Evolutionary conservation across 306 rosid genomes (phyloP).

Genomic region (Quillaja saponaria): DNA sequence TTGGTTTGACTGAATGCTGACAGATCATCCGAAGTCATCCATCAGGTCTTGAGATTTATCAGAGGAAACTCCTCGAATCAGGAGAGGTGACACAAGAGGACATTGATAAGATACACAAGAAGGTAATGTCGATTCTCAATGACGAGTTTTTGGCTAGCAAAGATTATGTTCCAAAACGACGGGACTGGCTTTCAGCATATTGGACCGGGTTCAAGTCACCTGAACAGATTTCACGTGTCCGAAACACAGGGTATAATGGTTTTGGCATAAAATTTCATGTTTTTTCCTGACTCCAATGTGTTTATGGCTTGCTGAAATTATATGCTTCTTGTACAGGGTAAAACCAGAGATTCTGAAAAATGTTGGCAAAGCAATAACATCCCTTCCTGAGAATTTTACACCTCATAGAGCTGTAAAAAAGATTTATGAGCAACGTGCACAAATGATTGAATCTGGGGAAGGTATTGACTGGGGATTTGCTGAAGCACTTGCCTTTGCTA

Average conservation of each 20-base stretch:
- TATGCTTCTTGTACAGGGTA: slow-evolving; percentile 53
- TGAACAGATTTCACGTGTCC: slow-evolving; percentile 86
- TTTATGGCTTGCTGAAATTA: slow-evolving; percentile 22
- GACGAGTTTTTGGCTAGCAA: slow-evolving; percentile 91
- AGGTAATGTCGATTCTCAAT: slow-evolving; percentile 72
- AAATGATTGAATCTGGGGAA: slow-evolving; percentile 92
- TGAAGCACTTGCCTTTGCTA: slow-evolving; percentile 96
- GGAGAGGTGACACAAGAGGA: slow-evolving; percentile 72
- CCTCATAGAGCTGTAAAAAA: slow-evolving; percentile 92
- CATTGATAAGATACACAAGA: slow-evolving; percentile 62
- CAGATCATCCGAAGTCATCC: slow-evolving; percentile 86
- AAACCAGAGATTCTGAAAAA: slow-evolving; percentile 88
- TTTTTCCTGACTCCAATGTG: slow-evolving; percentile 2
- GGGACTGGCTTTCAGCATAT: slow-evolving; percentile 98
- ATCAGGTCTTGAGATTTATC: slow-evolving; percentile 80
- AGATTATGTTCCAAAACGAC: slow-evolving; percentile 81
- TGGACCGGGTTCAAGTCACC: slow-evolving; percentile 98
- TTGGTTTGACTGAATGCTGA: slow-evolving; percentile 19
- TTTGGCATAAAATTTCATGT: slow-evolving; percentile 17
- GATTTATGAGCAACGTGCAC: slow-evolving; percentile 79
- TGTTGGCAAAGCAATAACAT: slow-evolving; percentile 89
- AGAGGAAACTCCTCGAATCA: slow-evolving; percentile 74
- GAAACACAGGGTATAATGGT: slow-evolving; percentile 80
- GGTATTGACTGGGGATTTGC: slow-evolving; percentile 96
- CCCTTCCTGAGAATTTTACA: slow-evolving; percentile 72